Conservation (phyloP, 1,284 basidiomycete species). For the Apiotrichum laibachii region DNA sequence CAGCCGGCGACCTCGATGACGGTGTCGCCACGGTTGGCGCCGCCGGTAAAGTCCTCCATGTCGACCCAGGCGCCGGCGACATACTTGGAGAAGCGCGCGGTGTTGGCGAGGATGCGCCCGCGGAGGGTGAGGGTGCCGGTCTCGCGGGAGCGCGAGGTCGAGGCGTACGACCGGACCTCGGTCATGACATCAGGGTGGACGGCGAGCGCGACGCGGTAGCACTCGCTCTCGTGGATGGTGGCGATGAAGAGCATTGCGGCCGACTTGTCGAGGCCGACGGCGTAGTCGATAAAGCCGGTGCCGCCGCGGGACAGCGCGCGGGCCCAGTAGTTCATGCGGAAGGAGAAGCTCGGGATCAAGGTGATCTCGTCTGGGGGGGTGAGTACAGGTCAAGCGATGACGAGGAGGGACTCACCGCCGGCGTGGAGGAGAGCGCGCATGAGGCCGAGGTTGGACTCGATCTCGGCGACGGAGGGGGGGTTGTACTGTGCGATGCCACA, state of each 20-base stretch:
- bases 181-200: background rate
- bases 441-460: background rate
- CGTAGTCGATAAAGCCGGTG: slow-evolving; percentile 28
- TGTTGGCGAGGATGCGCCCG: background rate
- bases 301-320: slow-evolving; percentile 27
- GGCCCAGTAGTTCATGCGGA: slow-evolving; percentile 34
- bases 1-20: background rate
- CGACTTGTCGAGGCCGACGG: slow-evolving; percentile 15
- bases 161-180: background rate
- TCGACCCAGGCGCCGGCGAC: background rate
- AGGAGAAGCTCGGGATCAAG: slow-evolving; percentile 29
- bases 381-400: background rate
- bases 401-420: slow-evolving; percentile 15
- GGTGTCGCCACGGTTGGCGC: background rate
- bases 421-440: slow-evolving; percentile 11
- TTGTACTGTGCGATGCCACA: background rate
- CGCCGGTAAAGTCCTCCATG: background rate
- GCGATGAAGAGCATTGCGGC: background rate
- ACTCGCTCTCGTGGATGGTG: background rate
- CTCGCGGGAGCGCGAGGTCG: background rate
- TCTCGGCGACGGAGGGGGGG: background rate
- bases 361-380: slow-evolving; percentile 18
- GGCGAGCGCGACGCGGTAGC: slow-evolving; percentile 8
- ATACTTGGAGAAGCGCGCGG: background rate
- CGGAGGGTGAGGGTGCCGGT: background rate